Percentiles rank a stretch among this genome's conserved stretches.
phyloP scores from a whole-genome alignment of 2,329 filamentous ascomycete genomes.

The Geosmithia morbida region DNA sequence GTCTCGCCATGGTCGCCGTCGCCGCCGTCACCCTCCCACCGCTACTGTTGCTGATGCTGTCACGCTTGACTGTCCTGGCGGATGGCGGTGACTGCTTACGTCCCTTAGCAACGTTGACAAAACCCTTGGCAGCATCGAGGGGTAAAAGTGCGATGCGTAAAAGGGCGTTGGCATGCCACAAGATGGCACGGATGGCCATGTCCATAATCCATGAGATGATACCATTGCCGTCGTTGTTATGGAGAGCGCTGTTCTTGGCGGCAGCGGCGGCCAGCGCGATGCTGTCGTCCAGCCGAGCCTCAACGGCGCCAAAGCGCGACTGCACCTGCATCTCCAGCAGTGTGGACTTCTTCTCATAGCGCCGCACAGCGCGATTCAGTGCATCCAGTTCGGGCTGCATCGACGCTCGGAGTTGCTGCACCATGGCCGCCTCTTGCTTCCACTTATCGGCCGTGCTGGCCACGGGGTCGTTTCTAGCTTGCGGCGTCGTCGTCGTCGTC shows the following conservation, averaged over 20 bases:
- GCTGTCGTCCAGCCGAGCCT: constrained; percentile 60
- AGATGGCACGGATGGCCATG: constrained; percentile 12
- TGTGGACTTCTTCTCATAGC: constrained; percentile 80
- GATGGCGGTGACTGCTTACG: neutral
- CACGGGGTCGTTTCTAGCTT: neutral
- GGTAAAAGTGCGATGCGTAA: constrained; percentile 26
- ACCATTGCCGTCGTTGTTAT: constrained; percentile 7
- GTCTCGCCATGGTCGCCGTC: neutral
- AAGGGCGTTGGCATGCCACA: constrained; percentile 26
- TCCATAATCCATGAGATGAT: constrained; percentile 8
- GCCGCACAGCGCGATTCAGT: constrained; percentile 72
- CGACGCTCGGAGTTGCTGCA: constrained; percentile 45
- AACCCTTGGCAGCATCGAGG: constrained; percentile 19
- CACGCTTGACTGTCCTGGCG: constrained; percentile 8
- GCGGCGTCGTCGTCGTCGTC: neutral
- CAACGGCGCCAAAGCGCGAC: constrained; percentile 55
- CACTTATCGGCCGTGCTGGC: constrained; percentile 7
- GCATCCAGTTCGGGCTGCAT: constrained; percentile 77
- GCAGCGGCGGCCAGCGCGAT: constrained; percentile 69
- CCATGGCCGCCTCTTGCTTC: constrained; percentile 27
- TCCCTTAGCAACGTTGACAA: constrained; percentile 4
- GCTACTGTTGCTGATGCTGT: neutral
- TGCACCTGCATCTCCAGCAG: constrained; percentile 65
- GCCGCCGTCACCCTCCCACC: constrained; percentile 6
- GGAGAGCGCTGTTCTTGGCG: constrained; percentile 31